Evolutionary conservation across 805 yeast genomes (phyloP), one percentile per base, ranked within the genome.

Genomic region (Teunomyces gatunensis): DNA sequence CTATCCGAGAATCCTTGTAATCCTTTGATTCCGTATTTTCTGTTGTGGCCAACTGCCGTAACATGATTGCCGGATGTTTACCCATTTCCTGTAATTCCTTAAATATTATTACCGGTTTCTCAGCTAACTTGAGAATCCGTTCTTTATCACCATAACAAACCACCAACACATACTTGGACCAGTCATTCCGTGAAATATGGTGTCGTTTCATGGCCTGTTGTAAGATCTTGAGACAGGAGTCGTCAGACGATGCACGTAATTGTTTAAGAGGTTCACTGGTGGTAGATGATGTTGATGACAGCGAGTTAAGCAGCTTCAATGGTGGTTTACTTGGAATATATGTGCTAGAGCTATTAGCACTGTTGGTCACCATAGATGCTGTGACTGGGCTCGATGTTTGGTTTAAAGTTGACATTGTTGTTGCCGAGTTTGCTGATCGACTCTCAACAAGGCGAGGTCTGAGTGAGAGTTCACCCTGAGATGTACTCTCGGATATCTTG

Each of bases 121-220:
- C 99, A 23, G 89, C 88, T 52, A 87, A 73, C 33, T 86, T 88
- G 41, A 94, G 67, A 7, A 90, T 81, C 25, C 97, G 72, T 60
- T 92, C 97, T 58, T 86, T 86, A 62, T 90, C 96, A 20, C 94
- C 96, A 61, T 89, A 90, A 60, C 95, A 87, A 12, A 92, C 87
- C 13, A 91, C 90, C 44, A 92, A 70, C 2, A 91, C 96, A 61
- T 90, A 92, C 58, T 89, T 86, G 45, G 87, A 77, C 91, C 96
- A 87, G 60, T 89, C 96, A 44, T 81, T 84, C 28, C 81, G 79
- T 40, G 81, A 83, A 42, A 92, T 75, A 49, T 83, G 84, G 67
- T 91, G 96, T 51, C 95, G 77, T 55, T 84, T 81, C 87, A 89
- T 84, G 4, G 96, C 97, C 30, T 86, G 89, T 58, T 88, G 95